Base-by-base conservation (phyloP, 164 flowering plant species). In the Liriodendron chinense region DNA sequence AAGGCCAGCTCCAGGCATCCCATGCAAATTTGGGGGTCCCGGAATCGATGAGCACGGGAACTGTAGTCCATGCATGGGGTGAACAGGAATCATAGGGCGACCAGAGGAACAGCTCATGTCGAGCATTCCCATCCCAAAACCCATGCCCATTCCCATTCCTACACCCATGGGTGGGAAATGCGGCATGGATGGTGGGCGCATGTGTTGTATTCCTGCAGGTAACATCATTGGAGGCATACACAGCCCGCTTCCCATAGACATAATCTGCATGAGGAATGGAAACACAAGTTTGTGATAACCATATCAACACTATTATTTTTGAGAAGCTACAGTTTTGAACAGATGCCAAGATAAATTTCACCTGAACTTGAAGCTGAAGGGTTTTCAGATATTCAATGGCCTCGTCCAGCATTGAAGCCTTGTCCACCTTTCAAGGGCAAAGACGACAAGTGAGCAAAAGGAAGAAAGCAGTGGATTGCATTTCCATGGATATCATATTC, bases 401-500 rank as follows among this genome's bases (percentile, higher is more conserved):
- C 82, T 95, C 98, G 78, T 95, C 98, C 47, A 95, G 96, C 98
- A 95, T 93, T 62, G 98, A 93, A 72, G 98, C 97, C 86, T 93
- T 95, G 81, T 95, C 98, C 79, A 86, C 97, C 98, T 94, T 65
- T 56, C 10, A 63, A 80, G 47, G 65, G 62, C 50, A 80, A 72
- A 76, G n/a, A 50, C 28, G 16, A 12, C 20, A 77, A 24, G 68
- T 78, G 68, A 81, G 76, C 62, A 74, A 1, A 8, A 66, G 16
- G 24, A 63, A 63, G n/a, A 14, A 57, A 57, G 62, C 16, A 57
- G 16, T 13, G 62, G n/a, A 57, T 13, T 57, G 62, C 62, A 57
- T 7, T 57, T 57, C n/a, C 62, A 57, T 10, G 62, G 62, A 57
- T 57, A 16, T 57, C 7, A 20, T 57, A 57, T 57, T 57, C 62